Percentiles rank a stretch among this genome's conserved stretches.
Conservation (phyloP, 345 rosid species). For the Noccaea bulbosa region DNA sequence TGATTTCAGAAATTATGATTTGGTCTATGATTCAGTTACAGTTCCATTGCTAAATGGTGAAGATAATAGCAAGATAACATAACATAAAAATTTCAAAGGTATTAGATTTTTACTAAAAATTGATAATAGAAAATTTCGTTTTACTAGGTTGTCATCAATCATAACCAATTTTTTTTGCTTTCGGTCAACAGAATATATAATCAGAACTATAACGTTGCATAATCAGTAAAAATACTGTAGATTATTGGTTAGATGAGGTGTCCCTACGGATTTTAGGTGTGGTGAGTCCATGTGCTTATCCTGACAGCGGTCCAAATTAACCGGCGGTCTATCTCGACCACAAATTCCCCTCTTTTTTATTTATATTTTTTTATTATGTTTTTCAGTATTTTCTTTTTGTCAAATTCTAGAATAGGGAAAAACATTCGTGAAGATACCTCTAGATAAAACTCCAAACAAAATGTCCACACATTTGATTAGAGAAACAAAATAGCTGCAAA, state of each 20-base stretch:
- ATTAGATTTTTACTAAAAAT: no score
- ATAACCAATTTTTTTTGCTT: no score
- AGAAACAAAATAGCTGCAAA: conserved; percentile 15
- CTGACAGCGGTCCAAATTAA: conserved; percentile 41
- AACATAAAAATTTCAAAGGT: no score
- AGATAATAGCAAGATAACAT: no score
- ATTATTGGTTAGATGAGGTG: conserved; percentile 17
- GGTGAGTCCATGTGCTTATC: conserved; percentile 44
- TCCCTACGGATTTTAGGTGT: conserved; percentile 20
- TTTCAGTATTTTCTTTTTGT: conserved; percentile 14
- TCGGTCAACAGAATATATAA: no score
- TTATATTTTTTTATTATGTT: background rate
- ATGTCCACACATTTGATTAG: conserved; percentile 14
- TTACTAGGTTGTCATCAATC: no score
- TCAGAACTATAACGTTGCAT: no score
- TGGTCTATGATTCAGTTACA: background rate
- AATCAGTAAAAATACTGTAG: background rate
- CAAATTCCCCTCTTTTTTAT: conserved; percentile 21
- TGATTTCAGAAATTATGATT: background rate
- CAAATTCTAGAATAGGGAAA: background rate
- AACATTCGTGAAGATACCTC: background rate
- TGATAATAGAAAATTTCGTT: no score
- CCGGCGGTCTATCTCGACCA: conserved; percentile 43
- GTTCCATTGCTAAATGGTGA: no score
- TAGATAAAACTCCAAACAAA: conserved; percentile 13